A percentile compares a stretch with the other conserved stretches of the same genome.
These are phyloP conservation scores for Dothideomycetes sp. DNA, from an alignment of 2,329 filamentous ascomycete genomes.

Conservation along the genomic window DNA sequence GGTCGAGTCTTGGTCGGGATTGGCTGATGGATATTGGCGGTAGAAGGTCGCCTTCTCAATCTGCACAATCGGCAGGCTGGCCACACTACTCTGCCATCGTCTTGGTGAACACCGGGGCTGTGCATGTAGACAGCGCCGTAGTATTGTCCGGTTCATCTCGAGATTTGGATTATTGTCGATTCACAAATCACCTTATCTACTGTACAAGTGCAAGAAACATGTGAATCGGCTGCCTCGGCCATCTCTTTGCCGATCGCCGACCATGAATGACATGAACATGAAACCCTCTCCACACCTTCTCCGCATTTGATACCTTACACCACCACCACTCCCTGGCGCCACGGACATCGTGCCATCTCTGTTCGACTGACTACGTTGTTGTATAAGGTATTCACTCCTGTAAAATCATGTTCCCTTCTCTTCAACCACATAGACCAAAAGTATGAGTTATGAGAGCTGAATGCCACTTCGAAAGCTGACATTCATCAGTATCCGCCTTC, in stretches of 20 bases:
- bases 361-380: neutral
- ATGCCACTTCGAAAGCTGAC: constrained; percentile 7
- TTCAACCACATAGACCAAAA: constrained; percentile 30
- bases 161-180: neutral
- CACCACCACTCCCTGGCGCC: too few relatives aligned
- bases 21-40: constrained; percentile 52
- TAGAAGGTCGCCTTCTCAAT: constrained; percentile 79
- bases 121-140: neutral
- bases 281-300: too few relatives aligned
- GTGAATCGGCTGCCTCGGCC: neutral
- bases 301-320: too few relatives aligned
- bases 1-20: constrained; percentile 30
- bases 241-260: too few relatives aligned
- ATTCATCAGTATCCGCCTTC: constrained; percentile 3
- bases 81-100: neutral
- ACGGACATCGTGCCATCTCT: neutral
- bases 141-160: neutral
- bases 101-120: neutral
- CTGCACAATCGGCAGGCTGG: constrained; percentile 32
- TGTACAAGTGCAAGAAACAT: too few relatives aligned
- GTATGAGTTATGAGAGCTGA: constrained; percentile 16
- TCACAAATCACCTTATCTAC: neutral
- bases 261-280: too few relatives aligned
- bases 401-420: constrained; percentile 24
- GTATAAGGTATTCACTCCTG: neutral